phyloP scores from a whole-genome alignment of 148 eudicot species.

The Rhododendron simsii region DNA sequence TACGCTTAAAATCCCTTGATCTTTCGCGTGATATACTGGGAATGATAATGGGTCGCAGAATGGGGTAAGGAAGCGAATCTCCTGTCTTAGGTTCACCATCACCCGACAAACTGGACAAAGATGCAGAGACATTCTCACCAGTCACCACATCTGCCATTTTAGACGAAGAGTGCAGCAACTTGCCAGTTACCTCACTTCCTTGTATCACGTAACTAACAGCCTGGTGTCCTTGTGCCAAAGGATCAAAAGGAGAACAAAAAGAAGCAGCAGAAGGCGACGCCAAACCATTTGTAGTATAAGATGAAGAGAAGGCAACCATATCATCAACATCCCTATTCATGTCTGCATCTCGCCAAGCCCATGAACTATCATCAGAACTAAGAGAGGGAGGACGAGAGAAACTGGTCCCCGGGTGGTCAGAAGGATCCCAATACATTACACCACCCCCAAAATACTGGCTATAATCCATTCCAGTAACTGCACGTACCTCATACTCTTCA shows the following conservation, averaged over 20 bases:
- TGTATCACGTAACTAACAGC: constrained; percentile 80
- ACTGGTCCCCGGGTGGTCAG: constrained; percentile 73
- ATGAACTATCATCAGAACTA: constrained; percentile 96
- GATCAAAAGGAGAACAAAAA: constrained; percentile 88
- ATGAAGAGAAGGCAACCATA: constrained; percentile 94
- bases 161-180: constrained; percentile 61
- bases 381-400: constrained; percentile 98
- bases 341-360: constrained; percentile 98
- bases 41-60: constrained; percentile 84
- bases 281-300: constrained; percentile 89
- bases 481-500: constrained; percentile 79
- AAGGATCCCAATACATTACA: constrained; percentile 95
- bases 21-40: constrained; percentile 80
- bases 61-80: constrained; percentile 83
- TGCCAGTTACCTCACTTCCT: constrained; percentile 62
- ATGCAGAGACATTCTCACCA: constrained; percentile 63
- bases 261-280: constrained; percentile 91
- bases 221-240: constrained; percentile 65
- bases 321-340: constrained; percentile 95
- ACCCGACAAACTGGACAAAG: constrained; percentile 42
- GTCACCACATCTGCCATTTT: constrained; percentile 51
- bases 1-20: constrained; percentile 84
- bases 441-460: constrained; percentile 96
- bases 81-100: constrained; percentile 73
- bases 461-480: constrained; percentile 75